Percentiles rank a stretch among this genome's conserved stretches.
Evolutionary conservation across 441 rosid genomes (phyloP).

Genomic region (Erodium trifolium): DNA sequence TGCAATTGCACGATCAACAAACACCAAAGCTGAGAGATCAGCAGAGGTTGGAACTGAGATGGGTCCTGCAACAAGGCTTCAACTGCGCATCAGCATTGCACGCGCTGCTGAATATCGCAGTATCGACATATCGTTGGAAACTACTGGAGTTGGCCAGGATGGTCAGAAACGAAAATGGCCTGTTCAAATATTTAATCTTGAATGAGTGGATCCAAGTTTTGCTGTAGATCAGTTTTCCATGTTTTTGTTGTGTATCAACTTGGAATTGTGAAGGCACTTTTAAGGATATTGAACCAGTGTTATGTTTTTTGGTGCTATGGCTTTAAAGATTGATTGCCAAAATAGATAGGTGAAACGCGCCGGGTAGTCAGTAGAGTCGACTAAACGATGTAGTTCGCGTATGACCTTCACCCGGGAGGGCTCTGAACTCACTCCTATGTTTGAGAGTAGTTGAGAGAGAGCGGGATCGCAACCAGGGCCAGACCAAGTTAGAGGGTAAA

Average conservation of each 20-base stretch:
- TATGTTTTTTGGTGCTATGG: too few species aligned
- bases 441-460: too few species aligned
- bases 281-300: not conserved
- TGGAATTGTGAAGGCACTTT: not conserved
- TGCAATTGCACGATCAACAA: conserved; percentile 31
- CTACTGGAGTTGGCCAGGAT: conserved; percentile 37
- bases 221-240: not conserved
- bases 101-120: conserved; percentile 69
- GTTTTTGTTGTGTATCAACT: not conserved
- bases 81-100: conserved; percentile 69
- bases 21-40: conserved; percentile 23
- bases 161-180: conserved; percentile 59
- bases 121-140: conserved; percentile 76
- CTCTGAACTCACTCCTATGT: too few species aligned
- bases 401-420: too few species aligned
- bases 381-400: too few species aligned
- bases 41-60: conserved; percentile 39
- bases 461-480: too few species aligned
- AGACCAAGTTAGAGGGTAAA: too few species aligned
- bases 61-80: conserved; percentile 53
- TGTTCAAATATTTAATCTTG: conserved; percentile 58
- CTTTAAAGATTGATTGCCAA: too few species aligned
- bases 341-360: too few species aligned
- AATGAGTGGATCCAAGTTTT: not conserved
- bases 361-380: too few species aligned